A percentile compares a stretch with the other conserved stretches of the same genome.
Evolutionary conservation across 2,329 filamentous ascomycete species (phyloP).

Genomic region (Cercospora nicotianae): DNA sequence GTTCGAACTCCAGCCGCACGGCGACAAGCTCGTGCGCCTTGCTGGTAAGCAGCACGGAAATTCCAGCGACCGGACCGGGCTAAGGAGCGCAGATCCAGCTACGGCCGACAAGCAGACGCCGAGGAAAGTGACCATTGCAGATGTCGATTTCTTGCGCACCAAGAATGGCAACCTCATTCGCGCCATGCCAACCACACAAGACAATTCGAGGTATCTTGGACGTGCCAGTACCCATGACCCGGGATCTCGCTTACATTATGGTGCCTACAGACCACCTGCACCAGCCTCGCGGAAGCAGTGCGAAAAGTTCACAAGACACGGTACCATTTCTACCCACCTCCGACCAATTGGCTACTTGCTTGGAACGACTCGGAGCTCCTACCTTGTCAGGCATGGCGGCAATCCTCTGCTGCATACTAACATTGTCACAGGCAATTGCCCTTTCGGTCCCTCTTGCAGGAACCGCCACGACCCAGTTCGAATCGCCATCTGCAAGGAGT

Average conservation of each 20-base stretch:
- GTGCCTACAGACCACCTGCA: conserved; percentile 18
- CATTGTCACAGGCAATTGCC: conserved; percentile 69
- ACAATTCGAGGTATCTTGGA: conserved; percentile 8
- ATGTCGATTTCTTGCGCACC: conserved; percentile 79
- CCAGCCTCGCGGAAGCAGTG: conserved; percentile 31
- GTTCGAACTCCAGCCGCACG: conserved; percentile 72
- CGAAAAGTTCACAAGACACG: conserved; percentile 39
- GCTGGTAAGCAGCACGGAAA: conserved; percentile 58
- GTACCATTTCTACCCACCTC: conserved; percentile 29
- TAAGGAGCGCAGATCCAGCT: conserved; percentile 29
- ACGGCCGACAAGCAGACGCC: conserved; percentile 58
- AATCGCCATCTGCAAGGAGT: conserved; percentile 87
- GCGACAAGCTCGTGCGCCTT: conserved; percentile 77
- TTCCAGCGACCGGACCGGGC: conserved; percentile 4
- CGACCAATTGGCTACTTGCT: conserved; percentile 13
- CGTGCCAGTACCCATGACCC: not conserved
- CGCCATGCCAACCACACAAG: conserved; percentile 9
- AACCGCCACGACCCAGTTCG: conserved; percentile 82
- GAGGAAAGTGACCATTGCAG: conserved; percentile 69
- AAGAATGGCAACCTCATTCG: conserved; percentile 86
- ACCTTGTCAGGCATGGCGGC: conserved; percentile 23
- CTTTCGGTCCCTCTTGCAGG: conserved; percentile 75
- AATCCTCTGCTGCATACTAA: conserved; percentile 30
- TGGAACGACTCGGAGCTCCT: conserved; percentile 10
- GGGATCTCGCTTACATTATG: conserved; percentile 9